These are phyloP conservation scores for Durio zibethinus DNA, from an alignment of 345 rosid species.

Conservation along the genomic window DNA sequence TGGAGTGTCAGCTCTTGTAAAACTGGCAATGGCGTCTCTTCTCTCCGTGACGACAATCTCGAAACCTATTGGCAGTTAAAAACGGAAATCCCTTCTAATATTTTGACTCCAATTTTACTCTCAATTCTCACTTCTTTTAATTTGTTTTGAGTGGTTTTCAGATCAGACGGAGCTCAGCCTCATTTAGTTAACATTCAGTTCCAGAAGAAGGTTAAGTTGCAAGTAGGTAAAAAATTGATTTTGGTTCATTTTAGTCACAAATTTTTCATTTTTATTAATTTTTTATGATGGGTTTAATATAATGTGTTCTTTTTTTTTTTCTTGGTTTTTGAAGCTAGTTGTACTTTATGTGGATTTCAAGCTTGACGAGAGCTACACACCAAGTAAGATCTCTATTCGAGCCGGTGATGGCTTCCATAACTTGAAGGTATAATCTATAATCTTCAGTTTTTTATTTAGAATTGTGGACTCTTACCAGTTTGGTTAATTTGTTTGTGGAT, in stretches of 20 bases:
- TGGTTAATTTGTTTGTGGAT: slow-evolving; percentile 6
- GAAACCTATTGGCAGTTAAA: slow-evolving; percentile 92
- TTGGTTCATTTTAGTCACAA: neutral
- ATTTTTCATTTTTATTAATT: neutral
- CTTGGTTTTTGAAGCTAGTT: slow-evolving; percentile 57
- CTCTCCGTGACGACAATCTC: slow-evolving; percentile 84
- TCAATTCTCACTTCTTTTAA: neutral
- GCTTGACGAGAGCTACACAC: slow-evolving; percentile 94
- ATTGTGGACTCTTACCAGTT: neutral
- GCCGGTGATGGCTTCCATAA: slow-evolving; percentile 96
- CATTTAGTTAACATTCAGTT: slow-evolving; percentile 92
- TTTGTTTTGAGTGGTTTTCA: slow-evolving; percentile 20
- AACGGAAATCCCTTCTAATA: neutral
- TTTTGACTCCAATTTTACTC: neutral
- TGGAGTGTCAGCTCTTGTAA: slow-evolving; percentile 98
- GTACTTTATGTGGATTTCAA: slow-evolving; percentile 80
- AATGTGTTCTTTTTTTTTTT: neutral
- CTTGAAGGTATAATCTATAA: slow-evolving; percentile 56
- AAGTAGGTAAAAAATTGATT: slow-evolving; percentile 34
- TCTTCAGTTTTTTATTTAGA: neutral
- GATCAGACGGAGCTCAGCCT: slow-evolving; percentile 99
- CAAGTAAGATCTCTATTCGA: slow-evolving; percentile 79
- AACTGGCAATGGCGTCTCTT: slow-evolving; percentile 82
- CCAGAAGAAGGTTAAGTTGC: slow-evolving; percentile 92
- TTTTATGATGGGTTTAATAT: slow-evolving; percentile 29